Percentiles rank a stretch among this genome's conserved stretches.
Evolutionary conservation across 495 filamentous ascomycete species (phyloP).

Genomic region (Pseudomonodictys pantanalensis): DNA sequence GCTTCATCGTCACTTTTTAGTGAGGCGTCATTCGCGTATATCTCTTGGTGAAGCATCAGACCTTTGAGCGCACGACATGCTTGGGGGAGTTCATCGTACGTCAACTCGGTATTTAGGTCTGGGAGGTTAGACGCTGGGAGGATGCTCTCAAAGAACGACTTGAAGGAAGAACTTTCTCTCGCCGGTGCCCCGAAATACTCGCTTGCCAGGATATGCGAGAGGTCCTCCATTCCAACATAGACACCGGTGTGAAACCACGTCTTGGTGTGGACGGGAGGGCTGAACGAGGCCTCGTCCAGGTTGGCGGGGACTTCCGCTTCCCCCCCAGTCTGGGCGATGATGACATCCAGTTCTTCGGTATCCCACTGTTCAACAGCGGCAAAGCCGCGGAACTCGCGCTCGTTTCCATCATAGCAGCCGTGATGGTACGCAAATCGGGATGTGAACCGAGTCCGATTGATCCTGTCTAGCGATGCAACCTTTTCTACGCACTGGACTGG

Average conservation of each 20-base stretch:
- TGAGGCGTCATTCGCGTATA: constrained; percentile 34
- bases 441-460: constrained; percentile 11
- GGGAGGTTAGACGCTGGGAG: no score
- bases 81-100: constrained; percentile 19
- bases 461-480: constrained; percentile 21
- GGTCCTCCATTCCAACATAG: not conserved
- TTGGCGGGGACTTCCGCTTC: no score
- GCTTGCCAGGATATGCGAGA: not conserved
- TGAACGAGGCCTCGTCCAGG: not conserved
- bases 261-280: constrained; percentile 27
- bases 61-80: constrained; percentile 36
- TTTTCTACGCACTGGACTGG: constrained; percentile 35
- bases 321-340: no score
- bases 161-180: no score
- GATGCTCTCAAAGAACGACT: no score
- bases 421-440: constrained; percentile 40
- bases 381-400: constrained; percentile 44
- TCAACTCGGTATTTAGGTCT: no score
- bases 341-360: constrained; percentile 27
- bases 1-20: no score
- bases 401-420: constrained; percentile 41
- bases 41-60: constrained; percentile 24
- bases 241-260: constrained; percentile 33
- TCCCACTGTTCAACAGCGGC: constrained; percentile 39
- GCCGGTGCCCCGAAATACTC: constrained; percentile 4